Base-by-base conservation (phyloP, 345 rosid genomes). In the Xanthoceras sorbifolium region DNA sequence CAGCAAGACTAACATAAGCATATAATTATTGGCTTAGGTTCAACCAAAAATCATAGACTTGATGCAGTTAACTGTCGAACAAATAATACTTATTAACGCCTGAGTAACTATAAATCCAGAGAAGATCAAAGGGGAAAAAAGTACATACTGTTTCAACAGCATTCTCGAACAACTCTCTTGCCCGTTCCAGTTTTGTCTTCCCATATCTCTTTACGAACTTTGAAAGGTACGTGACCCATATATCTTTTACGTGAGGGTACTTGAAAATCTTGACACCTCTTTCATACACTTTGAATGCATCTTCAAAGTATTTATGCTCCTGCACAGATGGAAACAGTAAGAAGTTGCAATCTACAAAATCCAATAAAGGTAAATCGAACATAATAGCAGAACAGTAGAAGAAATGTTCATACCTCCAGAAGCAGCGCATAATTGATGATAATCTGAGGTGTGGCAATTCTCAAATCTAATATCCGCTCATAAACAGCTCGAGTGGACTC, bases 231-330 rank as follows among this genome's bases (percentile, higher is more conserved):
- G 97, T 92, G 11, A 91, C 94, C 99, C 99, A 96, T 40, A 92
- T 85, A 78, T 96, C 98, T 83, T 94, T 94, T 67, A 94, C 99
- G 60, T 94, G 99, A 32, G 99, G 99, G 77, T 96, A 91, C 83
- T 96, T 96, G 76, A 94, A 96, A 80, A 96, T 92, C 87, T 94
- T 96, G 77, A 96, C 97, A 64, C 99, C 98, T 80, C 97, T 88
- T 87, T 96, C 98, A 77, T 96, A 93, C 38, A 92, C 98, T 88
- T 91, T 96, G 87, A 96, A 96, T 77, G 99, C 99, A 88, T 96
- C 98, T 87, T 96, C 98, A 55, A 96, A 94, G 75, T 91, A 96
- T 76, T 88, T 94, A 74, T 94, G 88, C 76, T 92, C 97, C 97
- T 91, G 84, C 64, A 84, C 50, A 82, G 36, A 46, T 72, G 69